phyloP scores from a whole-genome alignment of 2,329 filamentous ascomycete species.

The Pleochaeta shiraiana region DNA sequence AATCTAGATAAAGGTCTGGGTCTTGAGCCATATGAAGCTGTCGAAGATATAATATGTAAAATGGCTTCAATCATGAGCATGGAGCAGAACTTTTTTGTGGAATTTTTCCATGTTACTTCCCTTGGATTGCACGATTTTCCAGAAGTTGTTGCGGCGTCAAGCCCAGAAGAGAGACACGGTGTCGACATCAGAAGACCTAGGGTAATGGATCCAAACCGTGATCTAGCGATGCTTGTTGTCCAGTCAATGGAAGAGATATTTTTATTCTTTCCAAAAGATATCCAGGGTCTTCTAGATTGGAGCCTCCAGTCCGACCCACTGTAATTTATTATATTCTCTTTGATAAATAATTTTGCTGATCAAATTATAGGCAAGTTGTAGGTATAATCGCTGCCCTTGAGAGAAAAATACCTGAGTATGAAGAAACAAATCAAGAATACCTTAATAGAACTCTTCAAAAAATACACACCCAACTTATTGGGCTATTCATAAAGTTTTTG shows the following conservation, averaged over 20 bases:
- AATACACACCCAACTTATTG: slow-evolving; percentile 50
- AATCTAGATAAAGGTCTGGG: slow-evolving; percentile 35
- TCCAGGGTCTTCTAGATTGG: slow-evolving; percentile 70
- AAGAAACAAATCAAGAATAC: slow-evolving; percentile 87
- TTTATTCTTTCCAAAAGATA: slow-evolving; percentile 54
- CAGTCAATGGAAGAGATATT: slow-evolving; percentile 80
- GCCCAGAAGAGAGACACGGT: slow-evolving; percentile 45
- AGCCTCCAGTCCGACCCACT: slow-evolving; percentile 58
- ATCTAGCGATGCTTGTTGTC: slow-evolving; percentile 65
- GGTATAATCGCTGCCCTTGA: slow-evolving; percentile 68
- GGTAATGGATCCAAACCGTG: slow-evolving; percentile 72
- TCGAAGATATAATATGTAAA: slow-evolving; percentile 60
- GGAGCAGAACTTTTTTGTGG: slow-evolving; percentile 94
- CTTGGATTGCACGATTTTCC: slow-evolving; percentile 63
- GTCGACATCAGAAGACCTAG: slow-evolving; percentile 53
- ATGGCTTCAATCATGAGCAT: slow-evolving; percentile 65
- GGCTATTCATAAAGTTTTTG: slow-evolving; percentile 68
- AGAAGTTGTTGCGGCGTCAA: slow-evolving; percentile 45
- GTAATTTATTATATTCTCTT: slow-evolving; percentile 29
- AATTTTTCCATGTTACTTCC: slow-evolving; percentile 90
- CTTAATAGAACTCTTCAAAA: slow-evolving; percentile 61
- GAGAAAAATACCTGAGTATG: slow-evolving; percentile 53
- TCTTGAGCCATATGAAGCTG: slow-evolving; percentile 59
- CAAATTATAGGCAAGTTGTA: slow-evolving; percentile 49
- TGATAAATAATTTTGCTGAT: slow-evolving; percentile 8